Evolutionary conservation across 2,329 filamentous ascomycete genomes (phyloP), one percentile per base, ranked within the genome.

Genomic region (Monosporascus cannonballus): DNA sequence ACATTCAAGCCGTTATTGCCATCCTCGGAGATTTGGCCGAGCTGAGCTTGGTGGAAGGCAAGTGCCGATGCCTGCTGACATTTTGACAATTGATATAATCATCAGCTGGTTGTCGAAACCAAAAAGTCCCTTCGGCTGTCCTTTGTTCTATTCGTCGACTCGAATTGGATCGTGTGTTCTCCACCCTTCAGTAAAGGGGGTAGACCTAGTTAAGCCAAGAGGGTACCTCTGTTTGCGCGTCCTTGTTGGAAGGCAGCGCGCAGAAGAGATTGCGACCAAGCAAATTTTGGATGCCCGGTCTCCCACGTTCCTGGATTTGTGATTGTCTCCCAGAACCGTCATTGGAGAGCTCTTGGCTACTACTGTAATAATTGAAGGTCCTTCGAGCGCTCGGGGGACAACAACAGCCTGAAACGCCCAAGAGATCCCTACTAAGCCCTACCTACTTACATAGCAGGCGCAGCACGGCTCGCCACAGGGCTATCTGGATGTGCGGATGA

Each of bases 401-500:
- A 34, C 4, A 9, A 15, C n/a, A n/a, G 42, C 24, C 22, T 46
- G 42, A 46, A 46, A 46, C 42, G 42, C 18, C 22, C 6, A 5
- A 11, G n/a, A 25, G 42, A 25, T 46, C 42, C 42, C 42, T 22
- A 46, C 24, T 14, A 34, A 34, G 39, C 11, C 18, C 39, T 20
- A 42, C 22, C 8, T 42, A 42, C 9, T 3, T 42, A 42, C 39
- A 42, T 4, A 18, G 39, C 20, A 14, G 14, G 18, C 22, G 9
- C 3, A 42, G n/a, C 18, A 42, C 39, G 18, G 17, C 11, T 20
- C 14, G 20, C 39, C 42, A 46, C 17, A 46, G 24, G 42, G 42
- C 24, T 46, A 30, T 24, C 22, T 46, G 22, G 25, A 11, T 24
- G 39, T 51, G 49, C 52, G 55, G 49, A 53, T 51, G 50, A 56